Base-by-base conservation (phyloP, 495 filamentous ascomycete species). In the Staphylotrichum longicolle region DNA sequence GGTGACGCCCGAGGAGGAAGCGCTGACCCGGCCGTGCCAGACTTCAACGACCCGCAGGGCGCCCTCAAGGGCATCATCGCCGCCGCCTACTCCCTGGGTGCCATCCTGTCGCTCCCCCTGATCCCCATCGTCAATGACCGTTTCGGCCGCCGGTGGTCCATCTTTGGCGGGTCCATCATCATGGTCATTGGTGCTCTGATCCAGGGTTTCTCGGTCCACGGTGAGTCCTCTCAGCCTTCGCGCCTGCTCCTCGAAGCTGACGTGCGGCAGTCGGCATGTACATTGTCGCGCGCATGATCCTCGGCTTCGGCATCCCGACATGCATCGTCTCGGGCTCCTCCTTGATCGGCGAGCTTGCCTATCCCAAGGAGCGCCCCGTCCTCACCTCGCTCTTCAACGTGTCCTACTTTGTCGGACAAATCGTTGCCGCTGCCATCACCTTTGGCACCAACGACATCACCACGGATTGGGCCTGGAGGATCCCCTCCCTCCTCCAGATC, bases 371-470 rank as follows among this genome's bases (percentile, higher is more conserved):
- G 66, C 82, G 86, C 61, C 76, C 83, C 11, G 78, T 87, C 45
- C 68, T 90, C 62, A 89, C 84, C 5, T 86, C 84, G 34, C 81
- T 89, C 8, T 89, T 88, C 77, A 89, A 89, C 69, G 81, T 76
- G 14, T 77, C 80, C 7, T 89, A 84, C 71, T 90, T 79, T 76
- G 73, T 87, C 53, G 86, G 87, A 5, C 78, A 83, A 57, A 82
- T 88, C 51, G 72, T 82, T n/a, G 86, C 86, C 8, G 83, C 85
- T 0, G 81, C 77, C 14, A 82, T 88, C 15, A 78, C 77, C 11
- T 77, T 86, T 34, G 85, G 83, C 5, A 88, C 86, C 5, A 80
- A 83, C 67, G 74, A 68, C 34, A 84, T 87, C 49, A 6, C 70
- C 8, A 77, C 65, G 63, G 73, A 86, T 53, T 87, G 85, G 85